These are phyloP conservation scores for Metschnikowia koreensis DNA, from an alignment of 805 yeast species.

Conservation along the genomic window DNA sequence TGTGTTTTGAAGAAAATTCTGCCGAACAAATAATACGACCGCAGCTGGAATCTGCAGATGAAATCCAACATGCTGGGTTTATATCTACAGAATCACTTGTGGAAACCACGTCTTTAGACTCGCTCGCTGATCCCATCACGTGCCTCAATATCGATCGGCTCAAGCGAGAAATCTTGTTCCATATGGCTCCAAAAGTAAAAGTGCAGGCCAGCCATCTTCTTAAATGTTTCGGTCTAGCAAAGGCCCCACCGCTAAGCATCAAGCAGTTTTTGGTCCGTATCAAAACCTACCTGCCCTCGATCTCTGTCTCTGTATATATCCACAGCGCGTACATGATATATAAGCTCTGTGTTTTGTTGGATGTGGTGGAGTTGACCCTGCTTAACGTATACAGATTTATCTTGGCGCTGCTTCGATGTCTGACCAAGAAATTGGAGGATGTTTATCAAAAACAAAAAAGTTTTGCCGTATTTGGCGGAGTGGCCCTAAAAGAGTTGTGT, in stretches of 20 bases:
- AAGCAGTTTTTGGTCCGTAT: conserved; percentile 37
- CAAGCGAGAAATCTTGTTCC: conserved; percentile 22
- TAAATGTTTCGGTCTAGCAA: conserved; percentile 32
- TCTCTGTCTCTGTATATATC: conserved; percentile 38
- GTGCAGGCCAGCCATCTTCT: conserved; percentile 30
- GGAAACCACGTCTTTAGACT: conserved; percentile 15
- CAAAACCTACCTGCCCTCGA: conserved; percentile 39
- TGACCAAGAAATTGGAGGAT: conserved; percentile 44
- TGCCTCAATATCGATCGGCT: conserved; percentile 19
- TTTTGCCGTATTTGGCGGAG: conserved; percentile 46
- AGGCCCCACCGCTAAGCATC: conserved; percentile 34
- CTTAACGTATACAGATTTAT: conserved; percentile 40
- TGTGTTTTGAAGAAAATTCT: too few species aligned
- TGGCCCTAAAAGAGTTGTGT: conserved; percentile 43
- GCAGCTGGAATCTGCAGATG: not conserved
- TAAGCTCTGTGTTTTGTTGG: conserved; percentile 33
- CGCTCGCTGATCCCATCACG: conserved; percentile 18
- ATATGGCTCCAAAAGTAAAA: conserved; percentile 16
- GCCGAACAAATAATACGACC: too few species aligned
- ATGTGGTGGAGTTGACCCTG: conserved; percentile 31
- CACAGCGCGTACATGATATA: conserved; percentile 40
- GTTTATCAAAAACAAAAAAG: conserved; percentile 41
- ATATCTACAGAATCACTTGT: conserved; percentile 26
- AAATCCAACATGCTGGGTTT: not conserved
- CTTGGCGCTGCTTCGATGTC: conserved; percentile 38